Base-by-base conservation (phyloP, 495 filamentous ascomycete species). In the Podospora appendiculata region DNA sequence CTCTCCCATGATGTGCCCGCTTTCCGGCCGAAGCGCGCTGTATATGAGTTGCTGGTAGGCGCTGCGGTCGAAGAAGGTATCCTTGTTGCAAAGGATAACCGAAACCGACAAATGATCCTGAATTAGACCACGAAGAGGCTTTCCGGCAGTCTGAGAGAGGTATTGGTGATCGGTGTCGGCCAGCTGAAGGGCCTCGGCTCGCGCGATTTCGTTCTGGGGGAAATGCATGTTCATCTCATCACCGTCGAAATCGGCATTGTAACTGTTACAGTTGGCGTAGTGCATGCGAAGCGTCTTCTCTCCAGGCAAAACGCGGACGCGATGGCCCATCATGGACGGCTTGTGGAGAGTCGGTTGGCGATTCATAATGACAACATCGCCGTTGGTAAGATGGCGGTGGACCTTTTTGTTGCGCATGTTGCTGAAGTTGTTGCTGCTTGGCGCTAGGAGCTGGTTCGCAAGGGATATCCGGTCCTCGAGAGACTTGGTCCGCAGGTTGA, bases 181-280 rank as follows among this genome's bases (percentile, higher is more conserved):
- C 59, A 99, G 84, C 64, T 86, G 84, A 48, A 90, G 75, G 3
- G 93, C 93, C 69, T 99, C 94, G 3, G 90, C 84, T 52, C 93
- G 79, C 19, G 92, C 94, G 62, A 96, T 74, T 64, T 96, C 94
- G 59, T 94, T 96, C 58, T 99, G 94, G 9, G 94, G 94, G 64
- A 99, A 96, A 67, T 99, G 94, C 93, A 99, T 95, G 67, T 99
- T 99, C 94, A 99, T 99, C 70, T 99, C 94, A 60, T 99, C 94
- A 66, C 94, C 94, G 66, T 99, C 94, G 69, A 97, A 99, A 80
- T 99, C 94, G n/a, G 94, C 94, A 59, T 99, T 99, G 78, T 99
- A 98, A 10, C 94, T 95, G 65, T 96, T 97, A 69, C 93, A 96
- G 67, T 99, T 99, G 52, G 94, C 92, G 70, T 99, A 99, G 74